Evolutionary conservation across 805 yeast species (phyloP), one percentile per base, ranked within the genome.

Genomic region (Ogataea henricii): DNA sequence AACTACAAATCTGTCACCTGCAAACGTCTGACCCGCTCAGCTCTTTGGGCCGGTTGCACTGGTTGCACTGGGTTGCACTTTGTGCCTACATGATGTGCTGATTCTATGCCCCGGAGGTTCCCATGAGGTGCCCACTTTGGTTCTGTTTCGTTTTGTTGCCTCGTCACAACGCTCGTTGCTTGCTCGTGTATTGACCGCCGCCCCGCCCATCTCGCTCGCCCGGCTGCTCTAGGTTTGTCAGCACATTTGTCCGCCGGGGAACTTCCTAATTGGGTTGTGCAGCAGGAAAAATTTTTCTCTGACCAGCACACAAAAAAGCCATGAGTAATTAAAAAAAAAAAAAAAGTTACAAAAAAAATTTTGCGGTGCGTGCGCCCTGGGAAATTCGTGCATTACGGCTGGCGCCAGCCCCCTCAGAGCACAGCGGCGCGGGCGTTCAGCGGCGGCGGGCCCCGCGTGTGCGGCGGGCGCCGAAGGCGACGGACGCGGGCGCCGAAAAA

Each of bases 241-340:
- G 35, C 35, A 14, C 21, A 27, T n/a, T 22, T 16, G 32, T 38
- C 32, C 7, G 35, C 35, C n/a, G 12, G 16, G 33, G 7, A 22
- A 27, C 33, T 39, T 39, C 42, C 42, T 18, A 39, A 39, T 39
- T 16, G 23, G 42, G 42, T 39, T 27, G 17, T 35, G 42, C 42
- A 39, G 42, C 34, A 39, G 23, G 42, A 39, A 39, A 39, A 39
- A 5, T 26, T 39, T 39, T 39, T 25, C n/a, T 30, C n/a, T 30
- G 34, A 30, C 17, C 34, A 30, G 34, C 34, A 30, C 34, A 30
- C 34, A 30, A 16, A 22, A 6, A n/a, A 16, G 9, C 21, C 18
- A 25, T 39, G 42, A 39, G 42, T 39, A 39, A 39, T 26, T 27
- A 25, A 38, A 26, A 38, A 26, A 25, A 39, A 39, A 22, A 34